Evolutionary conservation across 805 yeast species (phyloP), one percentile per base, ranked within the genome.

Genomic region (Peterozyma xylosa): DNA sequence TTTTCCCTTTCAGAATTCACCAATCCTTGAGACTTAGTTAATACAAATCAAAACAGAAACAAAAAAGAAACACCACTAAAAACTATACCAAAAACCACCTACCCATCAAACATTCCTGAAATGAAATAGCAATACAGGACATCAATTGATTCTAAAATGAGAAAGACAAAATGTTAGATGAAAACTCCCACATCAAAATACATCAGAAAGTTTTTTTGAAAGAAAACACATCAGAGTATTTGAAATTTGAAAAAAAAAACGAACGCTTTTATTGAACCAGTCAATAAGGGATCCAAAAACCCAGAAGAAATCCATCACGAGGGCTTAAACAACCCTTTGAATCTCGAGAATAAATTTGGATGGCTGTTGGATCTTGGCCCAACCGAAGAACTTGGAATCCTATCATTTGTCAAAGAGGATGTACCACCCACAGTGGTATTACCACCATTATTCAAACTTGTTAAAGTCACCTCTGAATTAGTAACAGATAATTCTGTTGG

Each of bases 401-500:
- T 13, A 27, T 16, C 30, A 27, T 15, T 32, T 39, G 34, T 14
- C 13, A 11, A 11, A 13, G 34, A 32, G 15, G 27, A 16, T 3
- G 43, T 15, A 14, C 35, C 35, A 30, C 34, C 29, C 10, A 17
- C 29, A 35, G 30, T 41, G 15, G 38, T 11, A 17, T 11, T 13
- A 11, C 37, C 38, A 30, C 33, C 9, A 10, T 35, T 15, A 11
- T 14, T 21, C 15, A 18, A 14, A 15, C 41, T 33, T 29, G 46
- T 44, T 15, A 44, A 33, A 4, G 47, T 45, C 9, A 30, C 42
- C 30, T 45, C 47, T 2, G 47, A 45, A 30, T 45, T 45, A 6
- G 44, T 45, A 30, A 45, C 37, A 7, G 47, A 41, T 15, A 37
- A 32, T 14, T 32, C 34, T 32, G 34, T 32, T 32, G 34, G 34